These are phyloP conservation scores for Flaveria trinervia DNA, from an alignment of 129 eudicot species.

Conservation along the genomic window DNA sequence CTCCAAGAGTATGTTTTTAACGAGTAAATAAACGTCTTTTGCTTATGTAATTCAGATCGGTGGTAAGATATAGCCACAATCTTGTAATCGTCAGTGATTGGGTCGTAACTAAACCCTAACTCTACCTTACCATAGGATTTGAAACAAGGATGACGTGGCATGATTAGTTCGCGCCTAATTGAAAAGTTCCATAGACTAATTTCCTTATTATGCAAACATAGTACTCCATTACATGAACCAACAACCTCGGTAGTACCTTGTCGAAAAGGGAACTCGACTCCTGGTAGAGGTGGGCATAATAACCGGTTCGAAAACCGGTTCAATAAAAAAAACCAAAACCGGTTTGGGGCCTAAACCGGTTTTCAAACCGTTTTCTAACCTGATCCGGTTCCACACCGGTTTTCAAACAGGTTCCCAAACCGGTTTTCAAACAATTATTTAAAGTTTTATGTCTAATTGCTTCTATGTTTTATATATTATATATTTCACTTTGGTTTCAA, in stretches of 20 bases:
- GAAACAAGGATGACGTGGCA: background rate
- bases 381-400: no score
- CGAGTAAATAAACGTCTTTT: background rate
- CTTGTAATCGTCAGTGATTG: slow-evolving; percentile 17
- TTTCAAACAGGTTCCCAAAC: no score
- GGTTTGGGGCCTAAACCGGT: no score
- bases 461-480: no score
- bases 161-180: background rate
- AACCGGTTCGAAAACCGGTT: no score
- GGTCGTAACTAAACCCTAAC: slow-evolving; percentile 11
- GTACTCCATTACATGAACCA: slow-evolving; percentile 22
- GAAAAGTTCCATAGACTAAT: slow-evolving; percentile 24
- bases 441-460: no score
- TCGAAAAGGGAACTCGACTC: background rate
- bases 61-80: background rate
- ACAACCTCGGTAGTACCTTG: background rate
- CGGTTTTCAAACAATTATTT: no score
- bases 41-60: no score
- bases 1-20: slow-evolving; percentile 13
- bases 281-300: background rate
- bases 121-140: background rate
- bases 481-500: no score
- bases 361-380: no score
- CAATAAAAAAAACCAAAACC: no score
- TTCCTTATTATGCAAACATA: background rate